Evolutionary conservation across 352 stramenopile species (phyloP).

Genomic region (Elongisporangium undulatum): DNA sequence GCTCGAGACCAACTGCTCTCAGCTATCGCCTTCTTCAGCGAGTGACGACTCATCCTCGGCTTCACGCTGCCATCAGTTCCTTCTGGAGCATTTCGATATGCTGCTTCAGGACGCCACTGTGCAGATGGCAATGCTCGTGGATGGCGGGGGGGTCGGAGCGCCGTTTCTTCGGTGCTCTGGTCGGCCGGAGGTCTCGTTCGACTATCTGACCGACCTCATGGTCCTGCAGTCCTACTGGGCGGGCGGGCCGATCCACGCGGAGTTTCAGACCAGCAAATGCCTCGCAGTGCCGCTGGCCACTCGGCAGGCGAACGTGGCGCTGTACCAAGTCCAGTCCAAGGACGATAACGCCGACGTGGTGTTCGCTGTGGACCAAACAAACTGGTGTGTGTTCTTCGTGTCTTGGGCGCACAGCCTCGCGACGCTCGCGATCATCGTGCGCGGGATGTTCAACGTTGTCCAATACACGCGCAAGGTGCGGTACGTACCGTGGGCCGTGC

Average conservation of each 20-base stretch:
- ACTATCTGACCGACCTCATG: slow-evolving; percentile 61
- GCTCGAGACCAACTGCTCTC: slow-evolving; percentile 12
- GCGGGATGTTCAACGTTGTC: slow-evolving; percentile 40
- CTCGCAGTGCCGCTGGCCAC: slow-evolving; percentile 34
- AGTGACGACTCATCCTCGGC: background rate
- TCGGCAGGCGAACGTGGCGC: slow-evolving; percentile 30
- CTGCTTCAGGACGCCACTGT: slow-evolving; percentile 25
- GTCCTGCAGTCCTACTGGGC: slow-evolving; percentile 53
- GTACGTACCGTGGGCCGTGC: slow-evolving; percentile 37
- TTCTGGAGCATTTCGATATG: slow-evolving; percentile 43
- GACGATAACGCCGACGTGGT: slow-evolving; percentile 38
- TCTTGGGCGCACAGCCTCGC: slow-evolving; percentile 39
- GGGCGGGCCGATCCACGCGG: slow-evolving; percentile 36
- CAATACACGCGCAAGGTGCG: slow-evolving; percentile 23
- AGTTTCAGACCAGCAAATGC: slow-evolving; percentile 58
- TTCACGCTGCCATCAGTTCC: slow-evolving; percentile 36
- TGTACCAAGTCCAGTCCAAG: slow-evolving; percentile 37
- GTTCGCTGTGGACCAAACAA: slow-evolving; percentile 32
- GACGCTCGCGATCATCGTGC: slow-evolving; percentile 42
- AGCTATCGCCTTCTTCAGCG: background rate
- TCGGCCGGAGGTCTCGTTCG: slow-evolving; percentile 29
- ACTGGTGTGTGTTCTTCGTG: slow-evolving; percentile 36
- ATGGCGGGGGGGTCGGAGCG: slow-evolving; percentile 32
- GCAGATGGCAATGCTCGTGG: slow-evolving; percentile 27
- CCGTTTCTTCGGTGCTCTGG: slow-evolving; percentile 47